These are phyloP conservation scores for Botrytis deweyae DNA, from an alignment of 2,329 filamentous ascomycete genomes.

Conservation along the genomic window DNA sequence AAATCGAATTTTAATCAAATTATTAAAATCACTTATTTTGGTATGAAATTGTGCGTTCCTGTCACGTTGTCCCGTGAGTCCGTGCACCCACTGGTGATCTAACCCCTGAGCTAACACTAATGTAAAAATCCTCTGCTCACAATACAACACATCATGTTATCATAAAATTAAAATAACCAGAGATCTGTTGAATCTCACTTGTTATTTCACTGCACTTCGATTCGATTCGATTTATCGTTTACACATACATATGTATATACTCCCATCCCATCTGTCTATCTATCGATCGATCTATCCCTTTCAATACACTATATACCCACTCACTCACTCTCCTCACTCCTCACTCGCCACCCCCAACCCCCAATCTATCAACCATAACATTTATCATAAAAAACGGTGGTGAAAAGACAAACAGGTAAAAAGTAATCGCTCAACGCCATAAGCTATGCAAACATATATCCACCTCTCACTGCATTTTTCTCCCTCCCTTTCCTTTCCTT, in stretches of 20 bases:
- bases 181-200: neutral
- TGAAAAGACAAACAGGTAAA: neutral
- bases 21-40: too few species aligned
- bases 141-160: neutral
- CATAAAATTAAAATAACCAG: neutral
- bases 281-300: neutral
- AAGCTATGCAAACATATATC: neutral
- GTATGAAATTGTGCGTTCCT: too few species aligned
- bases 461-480: neutral
- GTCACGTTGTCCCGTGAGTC: too few species aligned
- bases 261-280: conserved; percentile 44
- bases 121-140: too few species aligned
- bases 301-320: neutral
- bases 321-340: neutral
- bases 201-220: too few species aligned
- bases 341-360: neutral
- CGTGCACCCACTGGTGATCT: too few species aligned
- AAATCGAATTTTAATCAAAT: too few species aligned
- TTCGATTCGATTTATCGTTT: neutral
- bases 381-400: neutral
- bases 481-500: neutral
- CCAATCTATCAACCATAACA: neutral
- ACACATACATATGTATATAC: neutral
- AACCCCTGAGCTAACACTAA: too few species aligned
- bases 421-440: neutral